Percentiles rank a stretch among this genome's conserved stretches.
Conservation (phyloP, 2,329 filamentous ascomycete genomes). For the Fusarium buxicola region DNA sequence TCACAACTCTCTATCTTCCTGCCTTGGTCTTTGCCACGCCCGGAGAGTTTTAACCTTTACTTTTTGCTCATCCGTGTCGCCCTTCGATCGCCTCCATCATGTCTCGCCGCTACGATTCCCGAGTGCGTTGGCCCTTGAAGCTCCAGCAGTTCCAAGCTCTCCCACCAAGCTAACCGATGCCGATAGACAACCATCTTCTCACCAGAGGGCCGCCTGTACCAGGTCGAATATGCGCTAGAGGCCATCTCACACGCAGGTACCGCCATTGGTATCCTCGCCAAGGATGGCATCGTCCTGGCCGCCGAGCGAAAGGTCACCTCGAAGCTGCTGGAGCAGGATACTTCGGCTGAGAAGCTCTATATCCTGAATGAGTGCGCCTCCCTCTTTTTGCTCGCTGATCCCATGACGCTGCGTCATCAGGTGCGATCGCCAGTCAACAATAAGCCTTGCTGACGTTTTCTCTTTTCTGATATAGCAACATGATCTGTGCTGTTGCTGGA, state of each 20-base stretch:
- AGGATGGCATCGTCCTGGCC: slow-evolving; percentile 97
- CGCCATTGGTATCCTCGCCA: slow-evolving; percentile 94
- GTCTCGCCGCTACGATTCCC: slow-evolving; percentile 97
- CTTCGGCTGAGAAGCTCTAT: slow-evolving; percentile 99
- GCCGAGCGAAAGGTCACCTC: slow-evolving; percentile 99
- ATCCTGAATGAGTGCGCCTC: slow-evolving; percentile 91
- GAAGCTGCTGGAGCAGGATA: slow-evolving; percentile 99
- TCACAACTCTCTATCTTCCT: slow-evolving; percentile 27
- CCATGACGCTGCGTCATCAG: background rate
- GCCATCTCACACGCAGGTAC: slow-evolving; percentile 99
- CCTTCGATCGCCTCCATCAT: slow-evolving; percentile 63
- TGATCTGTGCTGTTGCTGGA: slow-evolving; percentile 99
- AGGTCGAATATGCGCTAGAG: slow-evolving; percentile 99
- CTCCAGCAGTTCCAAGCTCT: slow-evolving; percentile 32
- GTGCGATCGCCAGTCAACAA: too few species aligned
- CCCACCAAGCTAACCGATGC: slow-evolving; percentile 40
- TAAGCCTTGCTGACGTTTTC: slow-evolving; percentile 16
- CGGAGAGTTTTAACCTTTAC: background rate
- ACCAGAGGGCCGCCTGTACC: slow-evolving; percentile 96
- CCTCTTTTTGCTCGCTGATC: slow-evolving; percentile 1
- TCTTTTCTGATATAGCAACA: slow-evolving; percentile 75
- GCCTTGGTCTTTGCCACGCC: slow-evolving; percentile 6
- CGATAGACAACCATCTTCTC: slow-evolving; percentile 99
- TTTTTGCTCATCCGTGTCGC: slow-evolving; percentile 3
- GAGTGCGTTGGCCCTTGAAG: slow-evolving; percentile 70